Base-by-base conservation (phyloP, 2,329 filamentous ascomycete species). In the Colletotrichum kahawae region DNA sequence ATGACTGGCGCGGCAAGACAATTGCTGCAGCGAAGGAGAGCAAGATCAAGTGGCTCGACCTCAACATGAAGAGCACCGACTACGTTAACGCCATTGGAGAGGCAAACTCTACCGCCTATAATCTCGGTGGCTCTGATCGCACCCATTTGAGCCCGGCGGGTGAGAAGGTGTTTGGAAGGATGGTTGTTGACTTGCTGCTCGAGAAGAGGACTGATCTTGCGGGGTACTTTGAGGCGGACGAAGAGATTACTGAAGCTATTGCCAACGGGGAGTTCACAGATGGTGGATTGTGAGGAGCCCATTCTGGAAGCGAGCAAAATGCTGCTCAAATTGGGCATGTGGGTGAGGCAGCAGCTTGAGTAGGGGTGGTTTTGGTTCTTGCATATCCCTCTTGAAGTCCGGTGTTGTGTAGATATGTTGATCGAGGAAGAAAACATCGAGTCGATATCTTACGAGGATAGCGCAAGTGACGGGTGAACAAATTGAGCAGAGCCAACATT, bases 141-240 rank as follows among this genome's bases (percentile, higher is more conserved):
- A 92, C 91, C 2, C 91, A 93, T 82, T 78, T 93, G 51, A 92
- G 91, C 78, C 79, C 80, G 4, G 82, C 84, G 76, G 91, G 91
- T 0, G 86, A 85, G 31, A 83, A 86, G 3, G 89, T 92, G 1
- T 93, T 93, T 82, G 87, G 89, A 1, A 85, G 89, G 31, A 85
- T 92, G 80, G 88, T 92, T n/a, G 88, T 87, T 4, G 88, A 91
- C 76, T 80, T 92, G 9, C 77, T 89, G 34, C 76, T 88, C n/a
- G 79, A 48, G 18, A 48, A 66, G 70, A 10, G 77, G 24, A 69
- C 78, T 0, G 77, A 77, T 2, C 64, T 85, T 14, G 70, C 63
- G 5, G 12, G 34, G 3, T 83, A 78, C 66, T 77, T 85, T 9
- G 60, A 65, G 8, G 74, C 79, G 2, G 80, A 84, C 31, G 74